Percentiles rank a stretch among this genome's conserved stretches.
phyloP scores from a whole-genome alignment of 441 rosid species.

The Flueggea neowawraea region DNA sequence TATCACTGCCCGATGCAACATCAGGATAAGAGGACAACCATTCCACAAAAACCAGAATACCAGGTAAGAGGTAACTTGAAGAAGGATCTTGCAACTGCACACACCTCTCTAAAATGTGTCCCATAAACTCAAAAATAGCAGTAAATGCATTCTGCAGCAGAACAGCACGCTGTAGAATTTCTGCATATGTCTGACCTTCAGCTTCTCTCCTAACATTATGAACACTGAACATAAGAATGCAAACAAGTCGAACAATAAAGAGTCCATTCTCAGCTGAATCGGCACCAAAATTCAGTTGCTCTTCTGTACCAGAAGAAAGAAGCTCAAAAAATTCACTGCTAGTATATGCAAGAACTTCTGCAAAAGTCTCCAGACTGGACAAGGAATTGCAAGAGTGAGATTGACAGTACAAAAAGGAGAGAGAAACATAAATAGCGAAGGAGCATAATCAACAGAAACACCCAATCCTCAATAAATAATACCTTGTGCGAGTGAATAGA shows the following conservation, averaged over 20 bases:
- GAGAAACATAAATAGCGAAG: background rate
- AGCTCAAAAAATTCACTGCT: constrained; percentile 60
- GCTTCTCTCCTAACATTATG: constrained; percentile 69
- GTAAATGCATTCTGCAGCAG: constrained; percentile 75
- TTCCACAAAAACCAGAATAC: constrained; percentile 80
- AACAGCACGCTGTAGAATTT: constrained; percentile 85
- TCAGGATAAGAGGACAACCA: constrained; percentile 95
- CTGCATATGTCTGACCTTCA: constrained; percentile 90
- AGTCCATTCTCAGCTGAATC: constrained; percentile 64
- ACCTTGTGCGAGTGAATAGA: constrained; percentile 93
- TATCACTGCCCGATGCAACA: constrained; percentile 54
- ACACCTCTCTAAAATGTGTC: constrained; percentile 57
- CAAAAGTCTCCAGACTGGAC: constrained; percentile 85
- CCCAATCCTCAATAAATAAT: constrained; percentile 4
- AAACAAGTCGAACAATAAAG: constrained; percentile 61
- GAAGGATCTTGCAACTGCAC: constrained; percentile 60
- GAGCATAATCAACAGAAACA: constrained; percentile 7
- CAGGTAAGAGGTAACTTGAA: constrained; percentile 75
- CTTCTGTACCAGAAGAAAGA: constrained; percentile 64
- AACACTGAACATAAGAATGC: constrained; percentile 69
- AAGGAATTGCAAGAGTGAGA: constrained; percentile 14
- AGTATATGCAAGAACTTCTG: constrained; percentile 62
- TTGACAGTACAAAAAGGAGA: background rate
- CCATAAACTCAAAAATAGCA: constrained; percentile 77
- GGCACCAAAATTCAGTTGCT: constrained; percentile 64